Evolutionary conservation across 805 yeast species (phyloP), one percentile per base, ranked within the genome.

Genomic region (Starmerella stellata): DNA sequence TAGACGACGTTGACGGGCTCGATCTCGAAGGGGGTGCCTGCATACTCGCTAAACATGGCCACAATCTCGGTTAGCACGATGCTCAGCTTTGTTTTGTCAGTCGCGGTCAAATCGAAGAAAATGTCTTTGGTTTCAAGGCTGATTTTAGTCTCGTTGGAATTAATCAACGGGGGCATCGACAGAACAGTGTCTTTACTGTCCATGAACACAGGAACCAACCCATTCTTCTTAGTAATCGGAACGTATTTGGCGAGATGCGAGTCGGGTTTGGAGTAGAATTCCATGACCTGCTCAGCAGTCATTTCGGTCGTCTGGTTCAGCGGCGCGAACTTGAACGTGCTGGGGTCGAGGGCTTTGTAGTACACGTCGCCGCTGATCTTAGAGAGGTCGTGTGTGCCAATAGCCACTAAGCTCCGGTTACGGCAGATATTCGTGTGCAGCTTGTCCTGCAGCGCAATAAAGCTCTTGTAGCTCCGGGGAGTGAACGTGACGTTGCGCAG

Each of bases 371-470:
- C 78, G 30, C 69, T 57, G 48, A 87, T 62, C 35, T 78, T 72
- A 58, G 81, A 93, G 45, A 77, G 67, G 60, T 90, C 96, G 56
- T 90, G 99, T 38, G 99, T 90, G 53, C 99, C 99, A 69, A 87
- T 83, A 37, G 98, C 96, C 40, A 90, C 98, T 51, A 90, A 70
- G 25, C 94, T 77, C 70, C 99, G 80, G 62, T 87, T 80, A 67
- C 99, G 87, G 62, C 98, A 87, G 54, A 90, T 65, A 59, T 90
- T 90, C 45, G 92, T 66, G 64, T 90, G 99, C 49, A 90, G 68
- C 61, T 90, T 90, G 60, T 90, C 99, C 63, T 90, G 99, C 52
- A 90, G 66, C 21, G 93, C 78, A 53, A 90, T 87, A 67, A 90
- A 90, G 4, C 96, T 85, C 43, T 83, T 92, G 58, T 92, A 90